These are phyloP conservation scores for Syzygium oleosum DNA, from an alignment of 345 rosid genomes.

Conservation along the genomic window DNA sequence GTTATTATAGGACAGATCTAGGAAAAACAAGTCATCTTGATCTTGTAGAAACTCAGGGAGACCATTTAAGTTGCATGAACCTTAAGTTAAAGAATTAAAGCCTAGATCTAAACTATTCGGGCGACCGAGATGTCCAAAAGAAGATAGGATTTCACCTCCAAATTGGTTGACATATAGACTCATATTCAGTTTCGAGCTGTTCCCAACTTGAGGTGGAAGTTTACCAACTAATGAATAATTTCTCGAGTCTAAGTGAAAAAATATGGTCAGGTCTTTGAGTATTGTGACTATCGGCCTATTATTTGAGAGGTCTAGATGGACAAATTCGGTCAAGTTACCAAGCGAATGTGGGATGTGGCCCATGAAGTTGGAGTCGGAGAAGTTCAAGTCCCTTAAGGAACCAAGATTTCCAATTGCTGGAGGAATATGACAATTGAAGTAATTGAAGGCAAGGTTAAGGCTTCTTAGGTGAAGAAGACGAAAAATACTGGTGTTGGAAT, in stretches of 20 bases:
- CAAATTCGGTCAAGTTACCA: neutral
- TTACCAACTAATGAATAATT: rapidly evolving
- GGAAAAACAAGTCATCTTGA: neutral
- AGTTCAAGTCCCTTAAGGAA: neutral
- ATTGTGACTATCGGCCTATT: neutral
- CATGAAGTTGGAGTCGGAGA: neutral
- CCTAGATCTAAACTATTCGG: neutral
- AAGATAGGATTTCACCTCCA: neutral
- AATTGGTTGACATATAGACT: too few relatives aligned
- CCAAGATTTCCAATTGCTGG: neutral
- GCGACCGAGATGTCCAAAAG: neutral
- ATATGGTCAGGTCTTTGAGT: neutral
- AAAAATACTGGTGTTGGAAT: neutral
- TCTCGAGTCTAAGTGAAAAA: neutral
- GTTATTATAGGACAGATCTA: conserved; percentile 5
- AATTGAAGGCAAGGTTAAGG: neutral
- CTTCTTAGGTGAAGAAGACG: neutral
- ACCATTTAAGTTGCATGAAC: conserved; percentile 1
- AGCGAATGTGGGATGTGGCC: neutral
- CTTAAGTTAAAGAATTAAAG: neutral
- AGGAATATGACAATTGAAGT: neutral
- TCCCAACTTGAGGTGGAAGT: neutral
- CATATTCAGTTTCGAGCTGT: neutral
- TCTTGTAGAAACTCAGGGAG: conserved; percentile 3
- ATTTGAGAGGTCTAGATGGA: neutral